Percentiles rank a stretch among this genome's conserved stretches.
Conservation (phyloP, 164 flowering plant genomes). For the Liquidambar formosana region DNA sequence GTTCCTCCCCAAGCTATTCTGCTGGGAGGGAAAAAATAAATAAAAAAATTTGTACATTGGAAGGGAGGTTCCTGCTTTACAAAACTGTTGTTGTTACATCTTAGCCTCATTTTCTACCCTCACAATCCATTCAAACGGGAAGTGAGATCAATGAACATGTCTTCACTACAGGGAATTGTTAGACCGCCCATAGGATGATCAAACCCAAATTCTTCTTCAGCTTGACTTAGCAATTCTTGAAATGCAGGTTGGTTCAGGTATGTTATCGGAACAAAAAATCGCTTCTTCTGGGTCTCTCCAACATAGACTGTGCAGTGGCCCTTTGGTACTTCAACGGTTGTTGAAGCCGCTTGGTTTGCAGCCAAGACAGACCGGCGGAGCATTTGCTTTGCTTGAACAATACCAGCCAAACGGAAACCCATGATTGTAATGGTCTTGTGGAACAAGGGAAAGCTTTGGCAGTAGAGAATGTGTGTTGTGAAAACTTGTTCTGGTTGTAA, state of each 20-base stretch:
- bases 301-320: constrained; percentile 28
- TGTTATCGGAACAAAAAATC: constrained; percentile 16
- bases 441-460: too few species aligned
- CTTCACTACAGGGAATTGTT: constrained; percentile 28
- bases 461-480: too few species aligned
- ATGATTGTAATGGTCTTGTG: too few species aligned
- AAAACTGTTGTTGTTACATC: too few species aligned
- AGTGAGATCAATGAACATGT: constrained; percentile 13
- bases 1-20: too few species aligned
- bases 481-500: too few species aligned
- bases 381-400: background rate
- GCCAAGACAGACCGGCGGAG: background rate
- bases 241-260: constrained; percentile 15
- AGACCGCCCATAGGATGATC: constrained; percentile 28
- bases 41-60: too few species aligned
- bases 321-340: constrained; percentile 14
- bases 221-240: constrained; percentile 5
- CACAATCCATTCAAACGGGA: background rate
- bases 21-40: too few species aligned
- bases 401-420: too few species aligned
- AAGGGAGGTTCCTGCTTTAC: too few species aligned
- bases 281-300: constrained; percentile 25
- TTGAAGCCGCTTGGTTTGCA: too few species aligned
- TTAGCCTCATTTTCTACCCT: too few species aligned
- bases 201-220: constrained; percentile 16